Evolutionary conservation across 2,329 filamentous ascomycete species (phyloP).

Genomic region (Hysterium pulicare): DNA sequence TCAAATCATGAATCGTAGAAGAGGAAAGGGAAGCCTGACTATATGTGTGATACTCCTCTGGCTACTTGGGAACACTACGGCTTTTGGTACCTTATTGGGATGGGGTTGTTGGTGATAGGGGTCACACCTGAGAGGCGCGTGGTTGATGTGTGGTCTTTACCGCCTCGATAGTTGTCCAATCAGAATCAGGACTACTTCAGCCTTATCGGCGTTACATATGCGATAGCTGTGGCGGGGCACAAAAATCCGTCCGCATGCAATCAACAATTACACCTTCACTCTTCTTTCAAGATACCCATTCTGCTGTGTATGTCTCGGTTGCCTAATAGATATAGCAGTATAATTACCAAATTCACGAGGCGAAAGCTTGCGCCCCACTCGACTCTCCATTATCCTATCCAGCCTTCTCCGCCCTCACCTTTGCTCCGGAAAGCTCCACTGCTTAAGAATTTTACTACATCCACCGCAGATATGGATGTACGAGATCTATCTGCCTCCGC

Average conservation of each 20-base stretch:
- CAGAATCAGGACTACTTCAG: background rate
- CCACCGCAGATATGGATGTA: conserved; percentile 27
- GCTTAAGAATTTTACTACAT: background rate
- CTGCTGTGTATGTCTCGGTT: background rate
- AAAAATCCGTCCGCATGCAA: background rate
- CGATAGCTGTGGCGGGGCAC: conserved; percentile 1
- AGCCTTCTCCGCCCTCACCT: background rate
- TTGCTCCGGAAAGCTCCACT: background rate
- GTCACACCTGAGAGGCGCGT: background rate
- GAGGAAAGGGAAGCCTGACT: background rate
- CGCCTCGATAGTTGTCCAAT: background rate
- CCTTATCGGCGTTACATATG: conserved; percentile 3
- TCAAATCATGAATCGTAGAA: background rate
- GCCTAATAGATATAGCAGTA: background rate
- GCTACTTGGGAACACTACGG: background rate
- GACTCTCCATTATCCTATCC: background rate
- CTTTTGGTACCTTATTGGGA: background rate
- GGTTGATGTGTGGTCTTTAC: background rate
- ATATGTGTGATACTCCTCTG: background rate
- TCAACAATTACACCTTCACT: background rate
- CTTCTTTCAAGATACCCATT: background rate
- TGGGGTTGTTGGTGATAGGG: background rate
- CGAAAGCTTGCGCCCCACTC: background rate
- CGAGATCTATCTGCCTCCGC: conserved; percentile 15
- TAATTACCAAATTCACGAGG: background rate